These are phyloP conservation scores for Penicillium canescens DNA, from an alignment of 495 filamentous ascomycete genomes.

Conservation along the genomic window DNA sequence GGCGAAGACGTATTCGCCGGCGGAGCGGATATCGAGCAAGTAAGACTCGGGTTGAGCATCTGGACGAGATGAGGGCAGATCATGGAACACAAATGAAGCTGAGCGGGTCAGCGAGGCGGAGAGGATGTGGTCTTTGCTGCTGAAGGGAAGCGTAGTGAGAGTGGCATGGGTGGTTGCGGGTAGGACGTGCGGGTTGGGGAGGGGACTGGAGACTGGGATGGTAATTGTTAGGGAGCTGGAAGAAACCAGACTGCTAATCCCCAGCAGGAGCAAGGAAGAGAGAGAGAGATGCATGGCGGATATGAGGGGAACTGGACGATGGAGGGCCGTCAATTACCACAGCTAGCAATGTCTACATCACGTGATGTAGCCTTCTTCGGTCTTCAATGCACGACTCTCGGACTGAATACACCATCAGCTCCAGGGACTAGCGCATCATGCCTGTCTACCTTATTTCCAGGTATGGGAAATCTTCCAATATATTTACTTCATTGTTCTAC, in stretches of 20 bases:
- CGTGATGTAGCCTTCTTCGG: background rate
- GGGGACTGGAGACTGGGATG: constrained; percentile 48
- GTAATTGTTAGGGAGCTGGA: constrained; percentile 34
- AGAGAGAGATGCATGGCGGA: constrained; percentile 7
- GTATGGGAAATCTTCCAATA: constrained; percentile 22
- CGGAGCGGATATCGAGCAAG: constrained; percentile 73
- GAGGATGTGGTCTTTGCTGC: constrained; percentile 50
- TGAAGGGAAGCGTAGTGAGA: constrained; percentile 67
- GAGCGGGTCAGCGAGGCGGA: constrained; percentile 61
- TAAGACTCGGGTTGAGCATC: constrained; percentile 58
- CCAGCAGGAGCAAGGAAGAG: constrained; percentile 1
- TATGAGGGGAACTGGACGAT: background rate
- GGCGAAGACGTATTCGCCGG: constrained; percentile 66
- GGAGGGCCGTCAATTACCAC: background rate
- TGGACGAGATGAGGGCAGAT: constrained; percentile 31
- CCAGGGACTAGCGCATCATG: constrained; percentile 19
- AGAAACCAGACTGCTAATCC: constrained; percentile 1
- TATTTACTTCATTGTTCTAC: background rate
- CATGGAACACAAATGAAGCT: constrained; percentile 72
- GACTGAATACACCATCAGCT: background rate
- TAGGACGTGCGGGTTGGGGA: constrained; percentile 43
- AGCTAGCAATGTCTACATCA: background rate
- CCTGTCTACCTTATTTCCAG: constrained; percentile 43
- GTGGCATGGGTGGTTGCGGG: constrained; percentile 60
- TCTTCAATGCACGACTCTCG: background rate